Conservation (phyloP, 192 early-diverging fungal species). For the Dimargaris verticillata region DNA sequence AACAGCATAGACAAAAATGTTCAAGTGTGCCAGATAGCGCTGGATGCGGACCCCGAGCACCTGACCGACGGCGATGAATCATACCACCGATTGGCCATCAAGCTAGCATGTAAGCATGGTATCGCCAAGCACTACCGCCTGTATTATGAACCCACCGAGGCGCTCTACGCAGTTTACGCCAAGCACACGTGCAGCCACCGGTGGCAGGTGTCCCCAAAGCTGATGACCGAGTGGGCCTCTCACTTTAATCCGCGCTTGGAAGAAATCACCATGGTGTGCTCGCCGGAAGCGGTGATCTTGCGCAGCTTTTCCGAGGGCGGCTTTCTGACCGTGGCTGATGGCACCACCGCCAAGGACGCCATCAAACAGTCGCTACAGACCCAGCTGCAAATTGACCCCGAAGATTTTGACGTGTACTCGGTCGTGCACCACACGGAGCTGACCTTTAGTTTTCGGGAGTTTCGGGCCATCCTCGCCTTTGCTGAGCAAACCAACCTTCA, state of each 20-base stretch:
- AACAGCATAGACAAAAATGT: slow-evolving; percentile 14
- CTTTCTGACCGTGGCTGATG: slow-evolving; percentile 24
- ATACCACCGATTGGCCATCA: slow-evolving; percentile 22
- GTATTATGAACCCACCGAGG: slow-evolving; percentile 28
- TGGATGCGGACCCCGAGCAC: neutral
- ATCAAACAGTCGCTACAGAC: slow-evolving; percentile 22
- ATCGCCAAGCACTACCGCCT: slow-evolving; percentile 26
- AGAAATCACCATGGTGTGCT: slow-evolving; percentile 17
- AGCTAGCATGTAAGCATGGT: slow-evolving; percentile 23
- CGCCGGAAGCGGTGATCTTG: slow-evolving; percentile 19
- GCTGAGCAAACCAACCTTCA: slow-evolving; percentile 25
- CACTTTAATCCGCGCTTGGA: slow-evolving; percentile 27
- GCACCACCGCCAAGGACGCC: slow-evolving; percentile 17
- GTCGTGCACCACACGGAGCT: slow-evolving; percentile 22
- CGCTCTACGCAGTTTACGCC: slow-evolving; percentile 21
- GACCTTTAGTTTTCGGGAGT: slow-evolving; percentile 27
- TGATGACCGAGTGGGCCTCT: slow-evolving; percentile 22
- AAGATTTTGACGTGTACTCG: slow-evolving; percentile 27
- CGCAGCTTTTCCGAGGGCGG: slow-evolving; percentile 8
- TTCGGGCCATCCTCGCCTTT: slow-evolving; percentile 24
- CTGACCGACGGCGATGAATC: slow-evolving; percentile 1
- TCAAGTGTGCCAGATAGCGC: slow-evolving; percentile 19
- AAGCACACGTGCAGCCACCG: slow-evolving; percentile 21
- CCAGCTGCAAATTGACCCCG: slow-evolving; percentile 19
- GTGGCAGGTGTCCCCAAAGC: slow-evolving; percentile 24